Evolutionary conservation across 1,284 basidiomycete genomes (phyloP).

Genomic region (Chondrostereum purpureum): DNA sequence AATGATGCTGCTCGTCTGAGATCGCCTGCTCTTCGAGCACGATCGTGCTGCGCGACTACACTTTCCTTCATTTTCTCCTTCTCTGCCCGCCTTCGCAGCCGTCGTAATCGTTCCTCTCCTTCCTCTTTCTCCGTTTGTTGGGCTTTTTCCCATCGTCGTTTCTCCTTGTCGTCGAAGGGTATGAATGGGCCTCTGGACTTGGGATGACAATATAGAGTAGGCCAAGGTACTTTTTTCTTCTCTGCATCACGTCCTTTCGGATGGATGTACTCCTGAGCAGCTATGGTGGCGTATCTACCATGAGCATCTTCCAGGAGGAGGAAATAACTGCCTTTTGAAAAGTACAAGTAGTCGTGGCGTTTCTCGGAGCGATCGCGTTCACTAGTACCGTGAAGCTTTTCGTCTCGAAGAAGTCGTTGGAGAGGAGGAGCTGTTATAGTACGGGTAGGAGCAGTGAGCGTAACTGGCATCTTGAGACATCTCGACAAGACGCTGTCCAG

Average conservation of each 20-base stretch:
- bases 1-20: constrained; percentile 75
- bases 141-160: constrained; percentile 52
- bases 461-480: constrained; percentile 30
- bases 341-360: constrained; percentile 87
- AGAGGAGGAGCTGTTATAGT: constrained; percentile 33
- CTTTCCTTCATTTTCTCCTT: constrained; percentile 36
- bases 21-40: constrained; percentile 42
- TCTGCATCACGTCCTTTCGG: constrained; percentile 43
- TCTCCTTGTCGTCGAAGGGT: constrained; percentile 67
- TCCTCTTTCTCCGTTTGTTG: constrained; percentile 46
- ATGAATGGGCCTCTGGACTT: constrained; percentile 65
- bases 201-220: constrained; percentile 67
- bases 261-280: constrained; percentile 57
- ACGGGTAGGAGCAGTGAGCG: constrained; percentile 18
- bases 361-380: constrained; percentile 90
- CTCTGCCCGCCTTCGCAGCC: constrained; percentile 23
- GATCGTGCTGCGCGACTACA: constrained; percentile 33
- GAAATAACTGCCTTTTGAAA: constrained; percentile 73
- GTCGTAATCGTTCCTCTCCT: constrained; percentile 34
- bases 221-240: constrained; percentile 51
- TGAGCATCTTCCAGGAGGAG: constrained; percentile 89
- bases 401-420: constrained; percentile 74
- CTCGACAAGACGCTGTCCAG: constrained; percentile 68
- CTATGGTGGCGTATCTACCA: constrained; percentile 69
- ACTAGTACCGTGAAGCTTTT: constrained; percentile 81